Evolutionary conservation across 768 basidiomycete genomes (phyloP).

Genomic region (Hygrocybe coccinea): DNA sequence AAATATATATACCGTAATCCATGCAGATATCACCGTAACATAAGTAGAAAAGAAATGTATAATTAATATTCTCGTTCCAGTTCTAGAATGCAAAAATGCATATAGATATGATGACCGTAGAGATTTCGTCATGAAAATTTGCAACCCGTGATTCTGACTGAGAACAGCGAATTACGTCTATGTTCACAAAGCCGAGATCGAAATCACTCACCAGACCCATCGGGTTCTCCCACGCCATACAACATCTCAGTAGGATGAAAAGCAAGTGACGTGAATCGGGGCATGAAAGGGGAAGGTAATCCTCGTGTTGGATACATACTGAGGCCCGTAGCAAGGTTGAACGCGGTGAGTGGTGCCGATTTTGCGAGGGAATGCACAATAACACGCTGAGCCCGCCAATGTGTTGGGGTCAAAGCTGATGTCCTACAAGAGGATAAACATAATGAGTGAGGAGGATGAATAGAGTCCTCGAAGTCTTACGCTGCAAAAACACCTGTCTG

Average conservation of each 20-base stretch:
- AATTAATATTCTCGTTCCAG: no score
- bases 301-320: constrained; percentile 50
- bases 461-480: constrained; percentile 45
- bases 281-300: constrained; percentile 55
- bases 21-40: no score
- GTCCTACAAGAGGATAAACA: constrained; percentile 35
- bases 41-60: no score
- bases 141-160: constrained; percentile 57
- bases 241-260: constrained; percentile 90
- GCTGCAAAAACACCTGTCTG: constrained; percentile 78
- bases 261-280: constrained; percentile 56
- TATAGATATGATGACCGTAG: no score
- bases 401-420: constrained; percentile 53
- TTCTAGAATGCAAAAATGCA: no score
- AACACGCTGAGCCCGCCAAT: constrained; percentile 64
- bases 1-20: no score
- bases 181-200: background rate
- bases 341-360: constrained; percentile 37
- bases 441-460: background rate
- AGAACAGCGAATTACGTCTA: constrained; percentile 6
- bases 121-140: constrained; percentile 36
- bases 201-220: constrained; percentile 51
- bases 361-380: constrained; percentile 53
- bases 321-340: constrained; percentile 52
- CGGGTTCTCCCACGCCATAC: constrained; percentile 66